Evolutionary conservation across 1,284 basidiomycete species (phyloP).

Genomic region (Leccinum laetum): DNA sequence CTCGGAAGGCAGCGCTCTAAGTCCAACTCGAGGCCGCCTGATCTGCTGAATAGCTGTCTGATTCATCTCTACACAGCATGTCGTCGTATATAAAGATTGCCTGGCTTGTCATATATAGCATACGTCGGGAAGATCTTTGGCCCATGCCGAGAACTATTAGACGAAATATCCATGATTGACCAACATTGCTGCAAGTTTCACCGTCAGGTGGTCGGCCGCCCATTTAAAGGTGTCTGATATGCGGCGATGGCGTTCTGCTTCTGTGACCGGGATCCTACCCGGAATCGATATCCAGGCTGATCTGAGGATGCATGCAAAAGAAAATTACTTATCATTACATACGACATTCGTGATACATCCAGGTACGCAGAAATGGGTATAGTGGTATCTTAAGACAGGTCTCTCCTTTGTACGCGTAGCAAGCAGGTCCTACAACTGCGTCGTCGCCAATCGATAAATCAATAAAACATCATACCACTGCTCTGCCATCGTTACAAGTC

Average conservation of each 20-base stretch:
- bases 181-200: no score
- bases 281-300: no score
- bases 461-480: background rate
- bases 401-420: background rate
- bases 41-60: background rate
- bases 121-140: background rate
- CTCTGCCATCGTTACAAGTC: background rate
- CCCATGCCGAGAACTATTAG: background rate
- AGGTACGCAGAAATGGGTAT: background rate
- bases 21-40: background rate
- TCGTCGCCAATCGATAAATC: background rate
- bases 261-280: no score
- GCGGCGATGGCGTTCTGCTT: no score
- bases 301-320: no score
- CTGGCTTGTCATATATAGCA: background rate
- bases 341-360: background rate
- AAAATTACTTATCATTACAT: background rate
- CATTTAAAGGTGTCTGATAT: no score
- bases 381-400: background rate
- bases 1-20: background rate
- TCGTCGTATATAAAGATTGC: background rate
- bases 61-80: background rate
- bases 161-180: no score
- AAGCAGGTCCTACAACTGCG: background rate
- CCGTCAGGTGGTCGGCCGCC: no score